Evolutionary conservation across 2,329 filamentous ascomycete species (phyloP).

Genomic region (Neonectria faginata): DNA sequence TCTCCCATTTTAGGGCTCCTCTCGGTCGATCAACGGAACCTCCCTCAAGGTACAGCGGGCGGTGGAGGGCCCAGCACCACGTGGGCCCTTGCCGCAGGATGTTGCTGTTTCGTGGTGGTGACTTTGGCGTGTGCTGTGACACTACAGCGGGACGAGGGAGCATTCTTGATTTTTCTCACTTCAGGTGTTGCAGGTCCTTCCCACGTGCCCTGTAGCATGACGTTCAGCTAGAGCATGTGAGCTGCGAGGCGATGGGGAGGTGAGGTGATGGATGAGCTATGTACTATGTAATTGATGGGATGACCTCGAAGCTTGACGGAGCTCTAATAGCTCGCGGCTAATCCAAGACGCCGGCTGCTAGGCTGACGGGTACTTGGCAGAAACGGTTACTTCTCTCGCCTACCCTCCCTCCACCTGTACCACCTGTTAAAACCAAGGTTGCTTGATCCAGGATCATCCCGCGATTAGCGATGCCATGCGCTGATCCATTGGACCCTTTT

Average conservation of each 20-base stretch:
- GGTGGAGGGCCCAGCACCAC: conserved; percentile 41
- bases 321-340: neutral
- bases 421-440: neutral
- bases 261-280: conserved; percentile 5
- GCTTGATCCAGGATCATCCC: conserved; percentile 32
- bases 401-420: neutral
- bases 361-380: neutral
- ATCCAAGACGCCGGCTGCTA: neutral
- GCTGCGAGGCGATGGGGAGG: neutral
- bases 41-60: conserved; percentile 26
- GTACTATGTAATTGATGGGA: conserved; percentile 1
- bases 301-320: neutral
- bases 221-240: conserved; percentile 13
- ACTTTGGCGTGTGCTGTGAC: neutral
- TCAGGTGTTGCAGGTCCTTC: conserved; percentile 1
- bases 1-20: conserved; percentile 22
- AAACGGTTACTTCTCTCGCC: neutral
- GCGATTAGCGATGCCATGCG: conserved; percentile 43
- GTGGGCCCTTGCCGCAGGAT: conserved; percentile 38
- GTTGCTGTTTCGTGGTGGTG: conserved; percentile 18
- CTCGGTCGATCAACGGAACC: conserved; percentile 33
- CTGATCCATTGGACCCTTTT: conserved; percentile 34
- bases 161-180: neutral
- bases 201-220: conserved; percentile 24
- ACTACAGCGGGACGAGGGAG: neutral